Base-by-base conservation (phyloP, 495 filamentous ascomycete species). In the Parathielavia appendiculata region DNA sequence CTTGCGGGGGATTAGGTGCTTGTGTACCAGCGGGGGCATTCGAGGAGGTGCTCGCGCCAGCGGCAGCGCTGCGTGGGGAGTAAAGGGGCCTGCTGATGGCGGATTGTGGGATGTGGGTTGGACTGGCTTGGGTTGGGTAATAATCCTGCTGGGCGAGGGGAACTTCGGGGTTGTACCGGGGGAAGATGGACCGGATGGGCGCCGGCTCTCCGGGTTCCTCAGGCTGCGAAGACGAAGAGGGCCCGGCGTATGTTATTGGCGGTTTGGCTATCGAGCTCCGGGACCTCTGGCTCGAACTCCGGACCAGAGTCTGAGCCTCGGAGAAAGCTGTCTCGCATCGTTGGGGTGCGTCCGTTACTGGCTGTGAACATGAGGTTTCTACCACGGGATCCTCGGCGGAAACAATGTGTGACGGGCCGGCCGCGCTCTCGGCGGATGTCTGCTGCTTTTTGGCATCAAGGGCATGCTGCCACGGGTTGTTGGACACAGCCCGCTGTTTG, bases 141-240 rank as follows among this genome's bases (percentile, higher is more conserved):
- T 91, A 90, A 40, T 78, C 74, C 66, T 93, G 89, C 54, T 83
- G 81, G 57, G 79, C 78, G 23, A 90, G 77, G 10, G 87, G 80
- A 10, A 87, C 49, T n/a, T 80, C 80, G 11, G 84, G 83, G 68
- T 95, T 83, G 65, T 90, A 92, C n/a, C 77, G 81, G 14, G 90
- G 90, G 67, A 95, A 93, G 58, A 93, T 93, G 14, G 72, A 81
- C 51, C 75, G 75, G 52, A 64, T 76, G 66, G 51, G 69, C 67
- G 41, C 76, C 66, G 62, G 68, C 34, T 59, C 49, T n/a, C 13
- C 47, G 12, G 56, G 68, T 59, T 44, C 66, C 47, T 51, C 66
- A 55, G 8, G 69, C 12, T 56, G 47, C 4, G 26, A 57, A 0
- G 62, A 51, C 64, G 54, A 73, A 54, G 68, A 66, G 10, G 49